A percentile compares a stretch with the other conserved stretches of the same genome.
phyloP scores from a whole-genome alignment of 345 rosid species.

The Iberis pinnata region DNA sequence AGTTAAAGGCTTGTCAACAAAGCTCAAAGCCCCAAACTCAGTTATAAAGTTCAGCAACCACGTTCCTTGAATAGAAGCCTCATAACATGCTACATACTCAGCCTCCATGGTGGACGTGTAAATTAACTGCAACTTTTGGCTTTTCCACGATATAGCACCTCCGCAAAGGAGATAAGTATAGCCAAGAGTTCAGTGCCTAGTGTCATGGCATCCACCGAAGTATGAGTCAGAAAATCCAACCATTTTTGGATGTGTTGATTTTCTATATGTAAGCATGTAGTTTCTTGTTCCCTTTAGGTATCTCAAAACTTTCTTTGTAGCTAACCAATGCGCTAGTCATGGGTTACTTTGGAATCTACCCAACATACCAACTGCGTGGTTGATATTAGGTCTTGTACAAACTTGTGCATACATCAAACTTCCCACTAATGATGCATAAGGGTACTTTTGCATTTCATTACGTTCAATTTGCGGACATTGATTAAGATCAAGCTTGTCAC shows the following conservation, averaged over 20 bases:
- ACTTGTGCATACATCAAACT: neutral
- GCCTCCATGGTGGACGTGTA: neutral
- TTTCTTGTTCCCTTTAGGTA: neutral
- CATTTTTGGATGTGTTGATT: neutral
- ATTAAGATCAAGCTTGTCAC: neutral
- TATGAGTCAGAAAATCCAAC: neutral
- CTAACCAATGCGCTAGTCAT: neutral
- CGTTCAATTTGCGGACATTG: neutral
- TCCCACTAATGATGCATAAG: neutral
- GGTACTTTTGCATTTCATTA: neutral
- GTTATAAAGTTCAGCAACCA: neutral
- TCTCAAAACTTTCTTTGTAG: neutral
- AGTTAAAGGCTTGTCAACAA: neutral
- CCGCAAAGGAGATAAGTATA: neutral
- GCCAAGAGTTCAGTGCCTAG: neutral
- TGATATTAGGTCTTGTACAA: neutral
- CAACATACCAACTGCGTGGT: neutral
- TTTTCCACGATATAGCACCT: slow-evolving; percentile 3
- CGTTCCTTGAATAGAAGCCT: neutral
- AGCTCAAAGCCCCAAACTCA: neutral
- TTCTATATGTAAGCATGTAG: neutral
- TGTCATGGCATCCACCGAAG: slow-evolving; percentile 1
- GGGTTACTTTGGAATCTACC: neutral
- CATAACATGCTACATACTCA: slow-evolving; percentile 3
- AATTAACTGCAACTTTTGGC: neutral